A percentile compares a stretch with the other conserved stretches of the same genome.
phyloP scores from a whole-genome alignment of 2,329 filamentous ascomycete species.

The Colletotrichum trifolii region DNA sequence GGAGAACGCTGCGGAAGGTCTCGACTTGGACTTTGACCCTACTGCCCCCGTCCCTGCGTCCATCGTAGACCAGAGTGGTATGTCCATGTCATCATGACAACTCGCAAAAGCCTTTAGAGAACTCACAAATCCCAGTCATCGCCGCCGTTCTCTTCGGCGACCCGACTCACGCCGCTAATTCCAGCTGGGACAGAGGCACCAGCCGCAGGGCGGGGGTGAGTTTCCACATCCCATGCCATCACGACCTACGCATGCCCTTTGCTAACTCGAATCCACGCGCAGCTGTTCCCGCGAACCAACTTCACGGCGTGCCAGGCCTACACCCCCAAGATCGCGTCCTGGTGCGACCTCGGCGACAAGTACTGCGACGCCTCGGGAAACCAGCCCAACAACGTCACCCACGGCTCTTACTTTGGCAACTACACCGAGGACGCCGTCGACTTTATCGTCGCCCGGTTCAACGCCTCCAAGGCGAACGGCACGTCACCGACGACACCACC shows the following conservation, averaged over 20 bases:
- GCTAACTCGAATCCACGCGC: background rate
- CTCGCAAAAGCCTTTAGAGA: too few species aligned
- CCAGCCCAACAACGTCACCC: constrained; percentile 40
- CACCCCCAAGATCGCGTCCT: constrained; percentile 50
- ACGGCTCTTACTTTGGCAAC: constrained; percentile 48
- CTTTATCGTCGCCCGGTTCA: constrained; percentile 49
- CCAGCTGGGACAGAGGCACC: constrained; percentile 49
- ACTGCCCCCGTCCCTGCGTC: constrained; percentile 41
- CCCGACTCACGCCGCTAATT: constrained; percentile 51
- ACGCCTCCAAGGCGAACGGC: constrained; percentile 35
- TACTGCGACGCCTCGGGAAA: constrained; percentile 51
- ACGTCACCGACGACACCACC: constrained; percentile 7
- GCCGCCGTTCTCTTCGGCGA: constrained; percentile 55
- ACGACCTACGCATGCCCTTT: background rate
- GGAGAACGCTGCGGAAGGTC: constrained; percentile 35
- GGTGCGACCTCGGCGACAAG: constrained; percentile 54
- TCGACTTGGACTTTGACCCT: constrained; percentile 36
- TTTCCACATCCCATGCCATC: too few species aligned
- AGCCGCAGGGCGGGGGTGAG: too few species aligned
- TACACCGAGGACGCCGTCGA: constrained; percentile 50
- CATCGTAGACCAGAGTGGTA: constrained; percentile 48
- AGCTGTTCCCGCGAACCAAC: constrained; percentile 52
- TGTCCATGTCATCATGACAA: constrained; percentile 20
- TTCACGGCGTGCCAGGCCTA: constrained; percentile 49
- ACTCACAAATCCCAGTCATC: constrained; percentile 46